Percentiles rank a stretch among this genome's conserved stretches.
Conservation (phyloP, 257 asterid species). For the Ajuga chamaepitys region DNA sequence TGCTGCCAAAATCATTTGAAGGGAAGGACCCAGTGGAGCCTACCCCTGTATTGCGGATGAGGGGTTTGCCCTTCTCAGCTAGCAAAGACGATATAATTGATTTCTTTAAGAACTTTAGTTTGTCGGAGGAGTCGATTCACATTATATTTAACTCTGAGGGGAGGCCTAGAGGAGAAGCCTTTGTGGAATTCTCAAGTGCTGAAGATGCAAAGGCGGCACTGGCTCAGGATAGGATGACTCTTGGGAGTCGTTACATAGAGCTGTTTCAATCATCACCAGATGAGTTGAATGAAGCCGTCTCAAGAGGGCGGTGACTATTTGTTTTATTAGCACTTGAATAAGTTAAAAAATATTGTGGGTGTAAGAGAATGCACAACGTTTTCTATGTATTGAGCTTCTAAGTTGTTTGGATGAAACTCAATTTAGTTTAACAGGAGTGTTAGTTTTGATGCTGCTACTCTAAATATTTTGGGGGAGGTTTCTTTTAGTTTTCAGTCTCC, state of each 20-base stretch:
- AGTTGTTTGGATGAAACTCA: no score
- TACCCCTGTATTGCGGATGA: constrained; percentile 51
- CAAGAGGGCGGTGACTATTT: constrained; percentile 56
- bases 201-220: constrained; percentile 80
- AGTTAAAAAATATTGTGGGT: no score
- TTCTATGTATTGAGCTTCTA: no score
- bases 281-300: constrained; percentile 53
- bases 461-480: no score
- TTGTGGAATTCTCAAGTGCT: constrained; percentile 63
- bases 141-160: constrained; percentile 54
- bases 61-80: constrained; percentile 78
- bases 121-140: constrained; percentile 66
- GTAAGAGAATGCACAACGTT: no score
- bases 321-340: no score
- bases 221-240: constrained; percentile 87
- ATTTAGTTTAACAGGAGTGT: no score
- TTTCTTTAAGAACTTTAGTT: constrained; percentile 55
- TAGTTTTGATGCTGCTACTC: no score
- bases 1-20: constrained; percentile 47
- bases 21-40: constrained; percentile 55
- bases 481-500: no score
- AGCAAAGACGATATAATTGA: constrained; percentile 80
- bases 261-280: constrained; percentile 61
- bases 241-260: constrained; percentile 84
- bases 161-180: constrained; percentile 87